These are phyloP conservation scores for Salix suchowensis DNA, from an alignment of 345 rosid species.

Conservation along the genomic window DNA sequence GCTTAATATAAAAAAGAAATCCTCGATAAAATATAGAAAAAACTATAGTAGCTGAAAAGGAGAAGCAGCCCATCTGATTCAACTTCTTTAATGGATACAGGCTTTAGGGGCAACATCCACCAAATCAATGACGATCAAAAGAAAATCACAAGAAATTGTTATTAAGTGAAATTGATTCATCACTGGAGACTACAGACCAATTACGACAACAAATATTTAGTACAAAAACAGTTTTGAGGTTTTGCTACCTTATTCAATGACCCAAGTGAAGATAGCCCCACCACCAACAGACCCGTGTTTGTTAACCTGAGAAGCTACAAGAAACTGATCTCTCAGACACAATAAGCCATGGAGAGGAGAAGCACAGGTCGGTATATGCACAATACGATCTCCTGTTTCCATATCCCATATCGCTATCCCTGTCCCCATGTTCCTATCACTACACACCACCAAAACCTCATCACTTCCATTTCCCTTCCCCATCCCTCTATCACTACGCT, in stretches of 20 bases:
- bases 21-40: no score
- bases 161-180: no score
- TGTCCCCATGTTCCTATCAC: slow-evolving; percentile 36
- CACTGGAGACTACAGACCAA: no score
- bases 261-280: slow-evolving; percentile 43
- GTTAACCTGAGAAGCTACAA: slow-evolving; percentile 45
- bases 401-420: slow-evolving; percentile 39
- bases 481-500: neutral
- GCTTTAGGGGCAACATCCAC: no score
- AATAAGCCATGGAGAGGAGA: slow-evolving; percentile 40
- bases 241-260: slow-evolving; percentile 37
- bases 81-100: no score
- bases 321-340: slow-evolving; percentile 31
- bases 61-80: no score
- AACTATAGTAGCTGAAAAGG: no score
- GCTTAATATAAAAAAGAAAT: neutral
- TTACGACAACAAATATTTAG: neutral
- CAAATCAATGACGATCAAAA: no score
- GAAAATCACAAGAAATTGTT: no score
- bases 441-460: slow-evolving; percentile 41
- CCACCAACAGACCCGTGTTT: slow-evolving; percentile 46
- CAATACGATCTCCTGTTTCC: slow-evolving; percentile 37
- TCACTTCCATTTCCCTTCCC: slow-evolving; percentile 14
- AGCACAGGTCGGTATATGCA: slow-evolving; percentile 46
- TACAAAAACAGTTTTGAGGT: neutral